Base-by-base conservation (phyloP, 2,329 filamentous ascomycete species). In the Colletotrichum plurivorum region DNA sequence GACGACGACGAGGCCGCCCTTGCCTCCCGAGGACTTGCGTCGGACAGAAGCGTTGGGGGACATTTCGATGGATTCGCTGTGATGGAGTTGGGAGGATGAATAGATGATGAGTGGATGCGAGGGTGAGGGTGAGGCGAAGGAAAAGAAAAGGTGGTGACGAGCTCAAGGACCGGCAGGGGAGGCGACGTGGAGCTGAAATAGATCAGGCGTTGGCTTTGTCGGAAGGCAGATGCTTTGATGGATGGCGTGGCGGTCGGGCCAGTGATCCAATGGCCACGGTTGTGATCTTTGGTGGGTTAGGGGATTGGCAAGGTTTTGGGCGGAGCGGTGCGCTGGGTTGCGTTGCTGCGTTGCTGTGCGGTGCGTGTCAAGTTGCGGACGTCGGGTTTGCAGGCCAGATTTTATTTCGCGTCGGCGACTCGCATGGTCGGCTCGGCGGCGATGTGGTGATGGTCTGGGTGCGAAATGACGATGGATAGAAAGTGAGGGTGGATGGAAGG, bases 1-100 rank as follows among this genome's bases (percentile, higher is more conserved):
- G 8, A 83, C 89, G 75, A 90, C 78, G 69, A 89, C 67, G 58
- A 84, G 74, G 41, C 70, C 71, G 15, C 64, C 58, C 73, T 78
- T 79, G 63, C 60, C 64, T 39, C 53, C 69, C 12, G 39, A 48
- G 3, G 71, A 71, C 61, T 72, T 72, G 46, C 70, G 71, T 60
- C 71, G 70, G 53, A 71, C 71, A 20, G 67, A 67, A 25, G 62
- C n/a, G 25, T 54, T 61, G 25, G 71, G 48, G 12, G 63, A 53
- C 71, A 72, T 72, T 63, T 66, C 54, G 70, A 71, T 51, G 36
- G 10, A 20, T 49, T 16, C 36, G 63, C 25, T 49, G 55, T 43
- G 55, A 55, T 48, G 41, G 52, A 39, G 25, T 54, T 46, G 20
- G 20, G 16, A 20, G 46, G 46, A 12, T 49, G 46, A 22, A 46